These are phyloP conservation scores for Helichrysum umbraculigerum DNA, from an alignment of 129 eudicot species.

Conservation along the genomic window DNA sequence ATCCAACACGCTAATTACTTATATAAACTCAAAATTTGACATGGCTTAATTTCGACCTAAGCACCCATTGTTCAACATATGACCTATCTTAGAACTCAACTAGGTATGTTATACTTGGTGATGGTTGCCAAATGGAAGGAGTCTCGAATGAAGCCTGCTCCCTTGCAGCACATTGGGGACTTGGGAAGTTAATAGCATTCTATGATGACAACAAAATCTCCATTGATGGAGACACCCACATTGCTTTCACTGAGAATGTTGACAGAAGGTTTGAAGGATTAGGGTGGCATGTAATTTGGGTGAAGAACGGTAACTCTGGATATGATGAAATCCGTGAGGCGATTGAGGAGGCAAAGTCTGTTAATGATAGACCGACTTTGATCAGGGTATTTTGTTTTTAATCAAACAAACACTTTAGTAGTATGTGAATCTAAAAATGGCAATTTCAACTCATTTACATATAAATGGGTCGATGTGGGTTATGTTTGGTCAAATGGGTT, in stretches of 20 bases:
- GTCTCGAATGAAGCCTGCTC: constrained; percentile 64
- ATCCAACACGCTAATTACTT: no score
- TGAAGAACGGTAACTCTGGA: constrained; percentile 59
- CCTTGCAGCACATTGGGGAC: constrained; percentile 75
- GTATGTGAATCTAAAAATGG: not conserved
- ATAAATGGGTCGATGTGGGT: not conserved
- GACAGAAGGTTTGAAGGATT: constrained; percentile 55
- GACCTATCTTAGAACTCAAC: not conserved
- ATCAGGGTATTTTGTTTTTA: constrained; percentile 40
- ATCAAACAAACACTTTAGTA: not conserved
- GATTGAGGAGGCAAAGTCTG: constrained; percentile 57
- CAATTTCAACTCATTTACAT: not conserved
- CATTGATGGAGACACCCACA: constrained; percentile 55
- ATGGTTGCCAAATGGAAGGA: constrained; percentile 78
- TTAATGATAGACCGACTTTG: constrained; percentile 52
- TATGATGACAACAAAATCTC: constrained; percentile 64
- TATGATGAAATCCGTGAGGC: constrained; percentile 65
- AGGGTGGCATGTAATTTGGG: constrained; percentile 74
- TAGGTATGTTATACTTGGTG: constrained; percentile 59
- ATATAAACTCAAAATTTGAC: not conserved
- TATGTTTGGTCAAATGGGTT: not conserved
- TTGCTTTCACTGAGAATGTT: constrained; percentile 63
- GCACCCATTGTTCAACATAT: not conserved
- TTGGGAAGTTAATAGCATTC: constrained; percentile 58
- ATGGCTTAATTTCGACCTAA: not conserved